Percentiles rank a stretch among this genome's conserved stretches.
These are phyloP conservation scores for Pseudogymnoascus sp. DNA, from an alignment of 2,329 filamentous ascomycete genomes.

Conservation along the genomic window DNA sequence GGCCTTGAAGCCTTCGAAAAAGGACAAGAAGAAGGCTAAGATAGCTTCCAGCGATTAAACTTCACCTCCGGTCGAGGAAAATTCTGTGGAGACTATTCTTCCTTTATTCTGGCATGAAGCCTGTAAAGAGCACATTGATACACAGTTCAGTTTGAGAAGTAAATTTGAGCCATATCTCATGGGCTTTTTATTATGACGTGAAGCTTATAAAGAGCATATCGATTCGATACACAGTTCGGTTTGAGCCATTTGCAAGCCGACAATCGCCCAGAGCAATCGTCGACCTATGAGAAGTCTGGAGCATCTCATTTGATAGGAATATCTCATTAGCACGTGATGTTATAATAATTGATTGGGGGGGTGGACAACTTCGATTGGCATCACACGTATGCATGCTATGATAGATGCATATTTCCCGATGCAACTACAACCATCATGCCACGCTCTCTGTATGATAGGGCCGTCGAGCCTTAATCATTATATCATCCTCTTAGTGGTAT, in stretches of 20 bases:
- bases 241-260: background rate
- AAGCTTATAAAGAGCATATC: background rate
- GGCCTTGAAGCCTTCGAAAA: too few species aligned
- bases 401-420: background rate
- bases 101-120: too few species aligned
- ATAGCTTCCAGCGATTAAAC: too few species aligned
- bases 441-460: background rate
- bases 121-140: too few species aligned
- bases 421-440: background rate
- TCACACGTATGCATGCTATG: background rate
- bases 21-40: too few species aligned
- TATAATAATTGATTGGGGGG: background rate
- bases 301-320: background rate
- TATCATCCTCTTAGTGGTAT: slow-evolving; percentile 6
- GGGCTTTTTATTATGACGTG: background rate
- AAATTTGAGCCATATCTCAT: background rate
- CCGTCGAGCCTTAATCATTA: background rate
- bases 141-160: background rate
- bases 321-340: background rate
- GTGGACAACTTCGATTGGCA: background rate
- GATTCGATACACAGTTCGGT: background rate
- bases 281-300: background rate
- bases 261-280: background rate
- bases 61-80: too few species aligned
- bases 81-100: too few species aligned